Evolutionary conservation across 345 rosid genomes (phyloP), one percentile per base, ranked within the genome.

Genomic region (Pistacia vera): DNA sequence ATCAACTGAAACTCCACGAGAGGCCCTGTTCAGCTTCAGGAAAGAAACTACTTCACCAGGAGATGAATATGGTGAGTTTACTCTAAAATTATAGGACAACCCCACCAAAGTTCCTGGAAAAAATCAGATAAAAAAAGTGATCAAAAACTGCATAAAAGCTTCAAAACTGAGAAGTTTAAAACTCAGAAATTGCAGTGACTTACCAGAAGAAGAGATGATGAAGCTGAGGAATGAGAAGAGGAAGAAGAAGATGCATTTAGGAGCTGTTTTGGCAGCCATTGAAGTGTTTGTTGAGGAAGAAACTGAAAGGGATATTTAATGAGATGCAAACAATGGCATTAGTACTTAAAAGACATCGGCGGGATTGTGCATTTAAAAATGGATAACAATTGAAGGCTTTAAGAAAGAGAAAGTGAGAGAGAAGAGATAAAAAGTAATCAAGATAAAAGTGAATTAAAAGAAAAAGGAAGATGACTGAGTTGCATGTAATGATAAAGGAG

Each of bases 251-350:
- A 81, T 68, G 70, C 38, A 76, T 44, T 18, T 71, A 22, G 84
- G 75, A 76, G 83, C 78, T 54, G 64, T 73, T 79, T 63, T 46
- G 73, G 85, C 91, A 97, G 92, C 89, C 78, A 77, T 64, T 25
- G 25, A 66, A 69, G 28, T 61, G 68, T 60, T 74, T 75, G 83
- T 51, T 73, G 77, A 58, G 77, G 83, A 76, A 79, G 77, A 78
- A 77, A 65, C 17, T 63, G 77, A 62, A 64, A 11, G 67, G 74
- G 77, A 72, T 48, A 59, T 77, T 72, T 55, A 77, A 28, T 54
- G 74, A 63, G 78, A 78, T 35, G 75, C 48, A 64, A 22, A 63
- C 22, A 59, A 61, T 36, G 67, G 46, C n/a, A 13, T 38, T 68
- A 12, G n/a, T 36, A 73, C 75, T 75, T 70, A 82, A 81, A 83